Conservation (phyloP, 139 green algal genomes). For the Medakamo hakoo region DNA sequence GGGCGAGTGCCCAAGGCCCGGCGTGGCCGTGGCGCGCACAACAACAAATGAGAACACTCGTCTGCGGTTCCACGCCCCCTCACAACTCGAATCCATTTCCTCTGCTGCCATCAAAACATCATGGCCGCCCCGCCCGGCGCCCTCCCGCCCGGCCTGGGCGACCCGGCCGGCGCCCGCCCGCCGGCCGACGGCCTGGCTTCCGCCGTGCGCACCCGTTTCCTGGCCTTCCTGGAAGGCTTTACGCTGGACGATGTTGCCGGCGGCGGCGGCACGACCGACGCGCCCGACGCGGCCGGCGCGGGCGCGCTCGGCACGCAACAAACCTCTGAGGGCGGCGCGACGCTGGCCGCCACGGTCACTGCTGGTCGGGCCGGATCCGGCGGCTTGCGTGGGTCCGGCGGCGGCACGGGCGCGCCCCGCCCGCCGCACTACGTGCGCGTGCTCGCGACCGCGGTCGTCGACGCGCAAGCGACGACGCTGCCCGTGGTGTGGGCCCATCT, state of each 20-base stretch:
- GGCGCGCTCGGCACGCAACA: not conserved
- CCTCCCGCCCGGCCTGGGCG: not conserved
- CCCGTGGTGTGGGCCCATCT: not conserved
- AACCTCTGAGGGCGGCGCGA: not conserved
- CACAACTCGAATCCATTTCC: too few species aligned
- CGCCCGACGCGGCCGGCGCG: not conserved
- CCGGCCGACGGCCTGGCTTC: not conserved
- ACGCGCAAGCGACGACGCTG: not conserved
- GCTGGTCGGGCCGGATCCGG: too few species aligned
- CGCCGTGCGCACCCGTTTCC: not conserved
- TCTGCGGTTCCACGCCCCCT: too few species aligned
- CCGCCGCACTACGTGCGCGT: not conserved
- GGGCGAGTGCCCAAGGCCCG: too few species aligned
- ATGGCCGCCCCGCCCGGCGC: not conserved
- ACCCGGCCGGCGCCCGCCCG: too few species aligned
- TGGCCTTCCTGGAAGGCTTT: not conserved
- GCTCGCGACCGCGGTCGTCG: not conserved
- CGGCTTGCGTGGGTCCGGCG: too few species aligned
- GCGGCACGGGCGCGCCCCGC: too few species aligned
- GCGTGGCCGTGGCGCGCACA: too few species aligned
- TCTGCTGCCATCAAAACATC: not conserved
- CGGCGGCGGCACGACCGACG: not conserved
- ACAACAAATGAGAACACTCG: too few species aligned
- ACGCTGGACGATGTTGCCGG: not conserved
- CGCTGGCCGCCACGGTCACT: not conserved